These are phyloP conservation scores for Amphibolis antarctica DNA, from an alignment of 106 monocot species.

Conservation along the genomic window DNA sequence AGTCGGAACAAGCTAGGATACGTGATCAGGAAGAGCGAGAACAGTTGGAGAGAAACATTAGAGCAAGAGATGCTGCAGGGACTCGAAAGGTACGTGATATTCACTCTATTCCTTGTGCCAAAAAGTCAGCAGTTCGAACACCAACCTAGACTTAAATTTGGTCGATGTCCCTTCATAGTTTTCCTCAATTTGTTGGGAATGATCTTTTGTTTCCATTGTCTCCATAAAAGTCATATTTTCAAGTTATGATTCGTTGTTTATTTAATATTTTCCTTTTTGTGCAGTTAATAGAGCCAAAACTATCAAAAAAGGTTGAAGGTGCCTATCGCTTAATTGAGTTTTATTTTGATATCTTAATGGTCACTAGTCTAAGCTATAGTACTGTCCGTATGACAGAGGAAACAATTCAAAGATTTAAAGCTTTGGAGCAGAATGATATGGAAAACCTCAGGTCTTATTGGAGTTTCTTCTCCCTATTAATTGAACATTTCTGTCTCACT, in stretches of 20 bases:
- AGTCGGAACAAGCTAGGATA: conserved; percentile 64
- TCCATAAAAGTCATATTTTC: too few relatives aligned
- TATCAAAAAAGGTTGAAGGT: conserved; percentile 84
- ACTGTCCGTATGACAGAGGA: conserved; percentile 41
- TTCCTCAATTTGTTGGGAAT: not conserved
- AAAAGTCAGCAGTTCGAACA: too few relatives aligned
- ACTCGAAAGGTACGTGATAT: conserved; percentile 53
- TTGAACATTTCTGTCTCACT: not conserved
- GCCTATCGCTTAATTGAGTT: not conserved
- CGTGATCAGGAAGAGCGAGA: conserved; percentile 82
- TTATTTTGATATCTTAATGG: not conserved
- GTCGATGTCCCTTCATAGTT: not conserved
- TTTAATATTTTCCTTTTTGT: conserved; percentile 6
- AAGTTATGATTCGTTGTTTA: not conserved
- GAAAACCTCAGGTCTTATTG: conserved; percentile 19
- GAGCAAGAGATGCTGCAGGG: conserved; percentile 70
- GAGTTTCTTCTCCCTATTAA: not conserved
- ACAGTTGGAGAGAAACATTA: conserved; percentile 69
- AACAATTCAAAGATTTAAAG: conserved; percentile 45
- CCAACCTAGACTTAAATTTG: not conserved
- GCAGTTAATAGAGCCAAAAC: conserved; percentile 62
- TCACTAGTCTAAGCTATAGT: conserved; percentile 4
- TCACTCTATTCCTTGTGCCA: not conserved
- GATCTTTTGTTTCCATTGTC: not conserved
- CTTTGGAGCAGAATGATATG: conserved; percentile 67